A percentile compares a stretch with the other conserved stretches of the same genome.
Evolutionary conservation across 1,139 yeast genomes (phyloP).

Genomic region (Candida sp.): DNA sequence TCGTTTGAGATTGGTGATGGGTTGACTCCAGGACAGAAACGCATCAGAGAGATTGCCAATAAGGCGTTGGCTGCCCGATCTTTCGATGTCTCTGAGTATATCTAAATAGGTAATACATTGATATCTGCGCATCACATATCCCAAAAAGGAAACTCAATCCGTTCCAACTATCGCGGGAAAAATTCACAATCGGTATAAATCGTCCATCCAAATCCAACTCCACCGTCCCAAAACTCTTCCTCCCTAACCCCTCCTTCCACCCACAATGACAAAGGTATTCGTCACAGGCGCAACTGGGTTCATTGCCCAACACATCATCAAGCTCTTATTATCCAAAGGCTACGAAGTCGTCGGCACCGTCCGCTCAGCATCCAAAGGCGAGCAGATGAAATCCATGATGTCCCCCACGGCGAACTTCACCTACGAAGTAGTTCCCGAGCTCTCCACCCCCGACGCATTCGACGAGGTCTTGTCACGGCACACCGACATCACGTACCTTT

Average conservation of each 20-base stretch:
- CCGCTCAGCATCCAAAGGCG: constrained; percentile 59
- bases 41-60: constrained; percentile 23
- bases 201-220: background rate
- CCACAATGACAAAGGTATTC: constrained; percentile 37
- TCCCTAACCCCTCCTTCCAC: no score
- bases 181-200: background rate
- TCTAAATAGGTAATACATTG: background rate
- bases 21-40: constrained; percentile 24
- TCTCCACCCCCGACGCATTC: constrained; percentile 34
- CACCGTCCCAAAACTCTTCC: no score
- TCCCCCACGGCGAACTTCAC: constrained; percentile 22
- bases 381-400: constrained; percentile 27
- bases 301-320: constrained; percentile 56
- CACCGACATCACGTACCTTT: constrained; percentile 27
- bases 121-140: background rate
- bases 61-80: constrained; percentile 6
- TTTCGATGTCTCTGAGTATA: background rate
- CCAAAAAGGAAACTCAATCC: background rate
- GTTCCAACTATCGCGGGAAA: background rate
- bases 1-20: constrained; percentile 21
- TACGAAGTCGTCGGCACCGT: constrained; percentile 68
- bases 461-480: constrained; percentile 34
- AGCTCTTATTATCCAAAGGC: constrained; percentile 35
- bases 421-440: constrained; percentile 41
- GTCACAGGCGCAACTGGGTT: constrained; percentile 67